Conservation (phyloP, 768 basidiomycete species). For the Cystobasidium onofrii region DNA sequence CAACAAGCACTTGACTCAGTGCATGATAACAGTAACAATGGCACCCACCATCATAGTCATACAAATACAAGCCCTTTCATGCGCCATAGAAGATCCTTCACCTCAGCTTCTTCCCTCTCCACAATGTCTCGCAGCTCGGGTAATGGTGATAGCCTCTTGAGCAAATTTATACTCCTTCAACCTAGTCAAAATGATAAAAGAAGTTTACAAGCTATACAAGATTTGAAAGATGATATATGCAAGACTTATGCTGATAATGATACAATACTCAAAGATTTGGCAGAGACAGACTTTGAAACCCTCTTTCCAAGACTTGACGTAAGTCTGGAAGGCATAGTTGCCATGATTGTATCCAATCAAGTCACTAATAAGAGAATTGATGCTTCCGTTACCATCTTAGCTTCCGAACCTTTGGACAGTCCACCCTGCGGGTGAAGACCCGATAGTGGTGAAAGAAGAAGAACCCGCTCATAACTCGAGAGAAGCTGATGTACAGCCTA, state of each 20-base stretch:
- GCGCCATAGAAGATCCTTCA: conserved; percentile 7
- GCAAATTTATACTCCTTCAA: neutral
- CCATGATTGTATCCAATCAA: no score
- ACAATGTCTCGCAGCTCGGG: neutral
- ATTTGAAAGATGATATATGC: neutral
- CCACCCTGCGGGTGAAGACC: no score
- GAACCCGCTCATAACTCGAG: no score
- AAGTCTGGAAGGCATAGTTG: neutral
- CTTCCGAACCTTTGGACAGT: no score
- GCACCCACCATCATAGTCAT: neutral
- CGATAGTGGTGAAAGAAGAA: no score
- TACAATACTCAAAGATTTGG: neutral
- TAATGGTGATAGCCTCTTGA: neutral
- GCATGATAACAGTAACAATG: neutral
- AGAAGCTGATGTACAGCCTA: neutral
- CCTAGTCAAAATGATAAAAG: neutral
- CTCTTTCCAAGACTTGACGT: conserved; percentile 1
- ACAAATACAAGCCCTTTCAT: neutral
- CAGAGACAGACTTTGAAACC: conserved; percentile 5
- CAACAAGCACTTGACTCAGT: conserved; percentile 5
- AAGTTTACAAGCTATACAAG: neutral
- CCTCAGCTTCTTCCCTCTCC: neutral
- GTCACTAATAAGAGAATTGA: no score
- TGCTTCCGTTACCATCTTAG: no score
- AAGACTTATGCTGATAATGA: neutral